Percentiles rank a stretch among this genome's conserved stretches.
phyloP scores from a whole-genome alignment of 148 eudicot genomes.

The Rhododendron griersonianum region DNA sequence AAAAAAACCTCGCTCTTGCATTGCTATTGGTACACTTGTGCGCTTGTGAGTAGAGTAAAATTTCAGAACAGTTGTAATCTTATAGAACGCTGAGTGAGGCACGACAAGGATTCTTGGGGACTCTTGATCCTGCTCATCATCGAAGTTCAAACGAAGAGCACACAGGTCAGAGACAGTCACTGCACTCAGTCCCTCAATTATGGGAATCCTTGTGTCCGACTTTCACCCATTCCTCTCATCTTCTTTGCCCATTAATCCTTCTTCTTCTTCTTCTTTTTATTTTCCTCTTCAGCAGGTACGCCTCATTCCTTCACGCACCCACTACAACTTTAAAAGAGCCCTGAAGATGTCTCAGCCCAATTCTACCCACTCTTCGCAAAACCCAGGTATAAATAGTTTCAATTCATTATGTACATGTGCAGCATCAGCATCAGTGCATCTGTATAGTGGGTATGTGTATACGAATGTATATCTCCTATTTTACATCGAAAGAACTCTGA shows the following conservation, averaged over 20 bases:
- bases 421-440: not conserved
- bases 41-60: no score
- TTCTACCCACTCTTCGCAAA: not conserved
- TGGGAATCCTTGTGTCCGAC: constrained; percentile 9
- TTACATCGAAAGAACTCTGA: not conserved
- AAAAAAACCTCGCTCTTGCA: no score
- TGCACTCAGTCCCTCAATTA: not conserved
- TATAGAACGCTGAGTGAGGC: no score
- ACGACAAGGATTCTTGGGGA: no score
- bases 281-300: not conserved
- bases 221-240: not conserved
- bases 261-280: not conserved
- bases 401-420: not conserved
- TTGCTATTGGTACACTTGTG: no score
- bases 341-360: not conserved
- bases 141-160: not conserved
- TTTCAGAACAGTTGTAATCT: no score
- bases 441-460: not conserved
- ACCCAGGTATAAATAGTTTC: constrained; percentile 16
- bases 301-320: not conserved
- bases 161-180: not conserved
- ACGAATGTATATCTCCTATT: not conserved
- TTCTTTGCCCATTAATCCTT: not conserved
- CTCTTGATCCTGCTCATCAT: no score
- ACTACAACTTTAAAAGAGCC: not conserved